These are phyloP conservation scores for Fusarium graminum DNA, from an alignment of 2,329 filamentous ascomycete species.

Conservation along the genomic window DNA sequence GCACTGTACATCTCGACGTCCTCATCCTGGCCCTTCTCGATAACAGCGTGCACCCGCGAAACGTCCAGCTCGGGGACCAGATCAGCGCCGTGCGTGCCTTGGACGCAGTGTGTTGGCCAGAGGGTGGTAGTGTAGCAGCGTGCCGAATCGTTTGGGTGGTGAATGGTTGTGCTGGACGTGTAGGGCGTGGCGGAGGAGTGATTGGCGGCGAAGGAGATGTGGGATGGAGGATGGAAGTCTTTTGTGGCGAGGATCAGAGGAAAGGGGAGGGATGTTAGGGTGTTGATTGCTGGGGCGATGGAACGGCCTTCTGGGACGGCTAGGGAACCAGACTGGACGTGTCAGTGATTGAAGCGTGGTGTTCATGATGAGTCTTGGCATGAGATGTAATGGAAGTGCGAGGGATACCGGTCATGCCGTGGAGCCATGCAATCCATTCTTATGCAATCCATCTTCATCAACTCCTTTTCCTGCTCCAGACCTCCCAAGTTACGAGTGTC, in stretches of 20 bases:
- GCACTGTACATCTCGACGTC: slow-evolving; percentile 94
- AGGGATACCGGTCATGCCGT: neutral
- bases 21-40: slow-evolving; percentile 82
- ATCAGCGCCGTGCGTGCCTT: slow-evolving; percentile 77
- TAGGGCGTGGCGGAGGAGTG: slow-evolving; percentile 78
- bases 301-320: slow-evolving; percentile 80
- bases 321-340: slow-evolving; percentile 81
- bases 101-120: slow-evolving; percentile 93
- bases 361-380: neutral
- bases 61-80: slow-evolving; percentile 79
- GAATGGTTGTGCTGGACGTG: slow-evolving; percentile 71
- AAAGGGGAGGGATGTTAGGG: slow-evolving; percentile 79
- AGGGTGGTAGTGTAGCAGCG: slow-evolving; percentile 77
- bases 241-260: slow-evolving; percentile 84
- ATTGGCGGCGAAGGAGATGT: slow-evolving; percentile 90
- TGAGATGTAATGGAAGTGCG: too few relatives aligned
- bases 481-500: too few relatives aligned
- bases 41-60: slow-evolving; percentile 69
- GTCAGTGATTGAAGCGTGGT: slow-evolving; percentile 27
- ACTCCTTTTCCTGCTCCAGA: too few relatives aligned
- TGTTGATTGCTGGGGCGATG: slow-evolving; percentile 79
- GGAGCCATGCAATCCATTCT: too few relatives aligned
- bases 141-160: slow-evolving; percentile 72
- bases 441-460: rapidly evolving
- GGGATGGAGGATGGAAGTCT: slow-evolving; percentile 86